These are phyloP conservation scores for Xerocomellus amylosporus DNA, from an alignment of 768 basidiomycete genomes.

Conservation along the genomic window DNA sequence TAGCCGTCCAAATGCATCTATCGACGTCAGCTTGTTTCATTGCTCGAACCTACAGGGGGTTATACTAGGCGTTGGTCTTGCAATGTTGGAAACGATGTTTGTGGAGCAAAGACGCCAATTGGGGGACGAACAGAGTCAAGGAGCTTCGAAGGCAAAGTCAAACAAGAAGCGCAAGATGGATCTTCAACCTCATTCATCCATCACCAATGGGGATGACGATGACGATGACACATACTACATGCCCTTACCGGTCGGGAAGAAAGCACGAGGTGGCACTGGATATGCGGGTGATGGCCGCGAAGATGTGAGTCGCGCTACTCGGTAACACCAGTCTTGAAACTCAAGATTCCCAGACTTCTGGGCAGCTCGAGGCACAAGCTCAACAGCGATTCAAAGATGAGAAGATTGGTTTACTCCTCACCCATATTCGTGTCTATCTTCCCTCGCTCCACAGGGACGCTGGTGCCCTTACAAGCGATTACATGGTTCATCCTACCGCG, in stretches of 20 bases:
- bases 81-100: constrained; percentile 78
- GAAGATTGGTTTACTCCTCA: constrained; percentile 65
- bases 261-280: constrained; percentile 75
- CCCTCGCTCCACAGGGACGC: constrained; percentile 75
- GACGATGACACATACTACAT: constrained; percentile 52
- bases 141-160: constrained; percentile 28
- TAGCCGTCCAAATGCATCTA: constrained; percentile 41
- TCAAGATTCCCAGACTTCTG: constrained; percentile 56
- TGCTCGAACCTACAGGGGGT: constrained; percentile 88
- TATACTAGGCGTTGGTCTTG: constrained; percentile 86
- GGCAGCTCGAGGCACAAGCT: constrained; percentile 73
- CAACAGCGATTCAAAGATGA: constrained; percentile 74
- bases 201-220: constrained; percentile 43
- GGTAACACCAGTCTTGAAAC: not conserved
- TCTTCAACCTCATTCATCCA: constrained; percentile 20
- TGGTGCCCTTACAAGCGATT: constrained; percentile 83
- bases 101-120: constrained; percentile 47
- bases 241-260: constrained; percentile 50
- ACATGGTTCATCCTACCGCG: constrained; percentile 87
- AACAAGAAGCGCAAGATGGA: constrained; percentile 43
- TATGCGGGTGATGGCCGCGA: constrained; percentile 84
- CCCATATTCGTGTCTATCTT: constrained; percentile 74
- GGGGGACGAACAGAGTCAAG: constrained; percentile 27
- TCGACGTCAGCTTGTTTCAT: constrained; percentile 72
- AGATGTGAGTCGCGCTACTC: constrained; percentile 58